Evolutionary conservation across 495 filamentous ascomycete species (phyloP), one percentile per base, ranked within the genome.

Genomic region (Letharia columbiana): DNA sequence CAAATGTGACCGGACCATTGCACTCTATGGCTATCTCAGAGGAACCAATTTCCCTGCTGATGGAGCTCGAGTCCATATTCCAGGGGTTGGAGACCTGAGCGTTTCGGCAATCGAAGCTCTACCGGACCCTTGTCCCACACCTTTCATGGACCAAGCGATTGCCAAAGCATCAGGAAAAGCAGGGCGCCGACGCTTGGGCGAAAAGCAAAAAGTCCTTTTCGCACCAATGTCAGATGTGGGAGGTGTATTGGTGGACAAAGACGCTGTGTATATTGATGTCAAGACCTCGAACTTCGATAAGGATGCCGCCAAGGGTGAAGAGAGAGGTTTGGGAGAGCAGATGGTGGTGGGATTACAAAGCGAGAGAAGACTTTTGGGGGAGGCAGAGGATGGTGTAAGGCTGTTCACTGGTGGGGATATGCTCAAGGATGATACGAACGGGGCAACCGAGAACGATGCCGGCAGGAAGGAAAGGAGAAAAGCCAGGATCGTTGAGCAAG

Each of bases 171-270:
- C 86, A 2, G 95, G 94, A 1, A 96, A 96, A 73, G 81, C 82
- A 4, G 84, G 83, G 17, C 79, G 90, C 66, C 85, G 86, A 71
- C 80, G 91, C 62, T 75, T 98, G 45, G 93, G 92, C 42, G 94
- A 98, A 73, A 97, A 96, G 74, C 91, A 97, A 72, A 97, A 96
- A 76, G 81, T 94, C 66, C 81, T 98, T 6, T 95, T 95, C 77
- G 94, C 95, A 18, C 94, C 94, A 20, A 98, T 98, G 92, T 94
- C 90, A 61, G 94, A 98, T 78, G 91, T 96, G 42, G 93, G 92
- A 68, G 94, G 94, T 70, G 87, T 98, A 6, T 74, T 91, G 73
- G 86, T 91, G 7, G 88, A 91, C 70, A 90, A 89, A 67, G 88
- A 91, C 79, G 88, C 88, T 1, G 87, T 91, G 9, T 91, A 90